Base-by-base conservation (phyloP, 805 yeast genomes). In the Monosporozyma servazzii region DNA sequence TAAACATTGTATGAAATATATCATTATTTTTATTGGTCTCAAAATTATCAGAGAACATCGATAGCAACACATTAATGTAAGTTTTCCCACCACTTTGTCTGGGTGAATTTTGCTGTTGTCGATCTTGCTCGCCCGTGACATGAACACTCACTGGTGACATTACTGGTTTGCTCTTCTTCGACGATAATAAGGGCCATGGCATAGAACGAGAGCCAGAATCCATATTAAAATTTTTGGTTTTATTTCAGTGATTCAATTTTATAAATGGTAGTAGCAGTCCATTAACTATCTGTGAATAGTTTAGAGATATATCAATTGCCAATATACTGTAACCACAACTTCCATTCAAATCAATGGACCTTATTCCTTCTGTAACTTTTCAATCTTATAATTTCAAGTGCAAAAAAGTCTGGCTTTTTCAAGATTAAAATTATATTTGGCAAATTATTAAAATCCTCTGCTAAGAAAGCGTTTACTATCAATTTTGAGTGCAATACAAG, bases 1-100 rank as follows among this genome's bases (percentile, higher is more conserved):
- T 75, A 72, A 91, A 93, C 2, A 84, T 58, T 40, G 73, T 76
- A 67, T 89, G 97, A 65, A 88, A 91, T 41, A 84, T 93, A 6
- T 76, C 72, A 61, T 88, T 76, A 48, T 90, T 71, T 47, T 75
- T 75, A 51, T 74, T 72, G 1, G 81, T 70, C 1, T 96, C 89
- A 60, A 74, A 83, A 37, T 37, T 37, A 37, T 37, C 17, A 9
- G 25, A 18, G 37, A 47, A 47, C 42, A 18, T 36, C 5, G 50
- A 48, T n/a, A 48, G 10, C 17, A 48, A 23, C 20, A 48, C 37
- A n/a, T 33, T 31, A 5, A 48, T 41, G 41, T 40, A 48, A 15
- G 39, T 27, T 6, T 33, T 48, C 6, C 37, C 36, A 18, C 41
- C 41, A 18, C 41, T 37, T 10, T 37, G 41, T 37, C 23, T 37